Conservation (phyloP, 2,329 filamentous ascomycete species). For the Pezicula carpinea region DNA sequence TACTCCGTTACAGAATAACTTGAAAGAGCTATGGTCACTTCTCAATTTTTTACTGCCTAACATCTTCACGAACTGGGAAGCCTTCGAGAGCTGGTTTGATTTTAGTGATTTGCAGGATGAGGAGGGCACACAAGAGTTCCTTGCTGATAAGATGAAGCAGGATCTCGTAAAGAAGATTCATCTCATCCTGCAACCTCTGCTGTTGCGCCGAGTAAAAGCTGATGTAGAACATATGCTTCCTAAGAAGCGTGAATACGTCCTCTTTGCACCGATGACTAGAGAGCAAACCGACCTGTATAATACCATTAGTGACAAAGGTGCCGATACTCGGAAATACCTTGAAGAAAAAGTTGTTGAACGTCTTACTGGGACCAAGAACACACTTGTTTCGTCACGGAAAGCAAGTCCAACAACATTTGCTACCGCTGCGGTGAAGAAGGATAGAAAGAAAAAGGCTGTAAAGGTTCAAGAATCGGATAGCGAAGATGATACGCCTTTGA, state of each 20-base stretch:
- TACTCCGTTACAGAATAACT: conserved; percentile 91
- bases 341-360: conserved; percentile 72
- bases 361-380: conserved; percentile 48
- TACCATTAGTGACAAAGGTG: conserved; percentile 50
- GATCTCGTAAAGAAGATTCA: conserved; percentile 85
- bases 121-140: conserved; percentile 69
- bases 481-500: conserved; percentile 23
- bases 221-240: conserved; percentile 91
- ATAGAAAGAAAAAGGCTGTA: background rate
- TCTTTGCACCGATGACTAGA: conserved; percentile 87
- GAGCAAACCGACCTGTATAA: conserved; percentile 90
- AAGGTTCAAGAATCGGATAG: conserved; percentile 22
- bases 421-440: conserved; percentile 1
- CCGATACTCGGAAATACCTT: conserved; percentile 68
- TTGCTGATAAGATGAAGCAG: conserved; percentile 72
- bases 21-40: conserved; percentile 91
- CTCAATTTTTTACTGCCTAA: conserved; percentile 89
- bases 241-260: conserved; percentile 92
- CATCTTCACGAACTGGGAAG: conserved; percentile 89
- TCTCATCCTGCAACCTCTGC: conserved; percentile 83
- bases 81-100: conserved; percentile 95
- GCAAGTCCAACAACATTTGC: conserved; percentile 4
- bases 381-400: conserved; percentile 27
- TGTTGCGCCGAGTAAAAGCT: conserved; percentile 83
- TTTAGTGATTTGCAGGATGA: conserved; percentile 90